phyloP scores from a whole-genome alignment of 139 green algal species.

The Chlamydomonas sp. region DNA sequence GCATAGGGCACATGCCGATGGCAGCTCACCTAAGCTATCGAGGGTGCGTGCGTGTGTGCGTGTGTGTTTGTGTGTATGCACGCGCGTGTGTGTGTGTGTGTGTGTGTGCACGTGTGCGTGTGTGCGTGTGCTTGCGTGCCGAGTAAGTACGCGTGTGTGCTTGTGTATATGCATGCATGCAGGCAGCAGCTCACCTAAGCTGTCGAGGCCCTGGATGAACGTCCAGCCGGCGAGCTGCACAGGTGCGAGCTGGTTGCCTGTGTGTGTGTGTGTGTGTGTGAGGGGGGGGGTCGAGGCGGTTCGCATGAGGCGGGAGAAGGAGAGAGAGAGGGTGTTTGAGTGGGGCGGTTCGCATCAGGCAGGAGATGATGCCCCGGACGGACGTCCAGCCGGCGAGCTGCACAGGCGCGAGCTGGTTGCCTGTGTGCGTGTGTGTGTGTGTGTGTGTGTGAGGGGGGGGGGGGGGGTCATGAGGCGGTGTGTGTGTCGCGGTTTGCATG shows the following conservation, averaged over 20 bases:
- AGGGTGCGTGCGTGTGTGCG: too few species aligned
- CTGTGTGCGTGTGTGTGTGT: not conserved
- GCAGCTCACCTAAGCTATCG: too few species aligned
- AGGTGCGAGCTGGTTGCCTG: constrained; percentile 11
- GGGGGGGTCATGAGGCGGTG: too few species aligned
- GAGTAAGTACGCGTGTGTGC: too few species aligned
- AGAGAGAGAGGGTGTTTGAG: not conserved
- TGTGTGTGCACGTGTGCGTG: too few species aligned
- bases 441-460: not conserved
- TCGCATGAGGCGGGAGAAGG: not conserved
- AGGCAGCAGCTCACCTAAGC: too few species aligned
- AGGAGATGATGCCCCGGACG: not conserved
- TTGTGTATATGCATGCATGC: too few species aligned
- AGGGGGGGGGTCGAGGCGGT: not conserved
- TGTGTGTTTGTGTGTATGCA: too few species aligned
- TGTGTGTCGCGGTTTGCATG: too few species aligned
- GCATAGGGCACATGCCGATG: too few species aligned
- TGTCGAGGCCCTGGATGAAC: constrained; percentile 16
- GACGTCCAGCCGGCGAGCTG: constrained; percentile 3
- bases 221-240: constrained; percentile 18
- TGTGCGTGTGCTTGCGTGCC: too few species aligned
- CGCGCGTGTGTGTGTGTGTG: too few species aligned
- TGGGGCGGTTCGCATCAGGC: not conserved
- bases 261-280: not conserved
- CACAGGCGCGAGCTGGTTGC: not conserved